phyloP scores from a whole-genome alignment of 345 rosid genomes.

The Rhodamnia argentea region DNA sequence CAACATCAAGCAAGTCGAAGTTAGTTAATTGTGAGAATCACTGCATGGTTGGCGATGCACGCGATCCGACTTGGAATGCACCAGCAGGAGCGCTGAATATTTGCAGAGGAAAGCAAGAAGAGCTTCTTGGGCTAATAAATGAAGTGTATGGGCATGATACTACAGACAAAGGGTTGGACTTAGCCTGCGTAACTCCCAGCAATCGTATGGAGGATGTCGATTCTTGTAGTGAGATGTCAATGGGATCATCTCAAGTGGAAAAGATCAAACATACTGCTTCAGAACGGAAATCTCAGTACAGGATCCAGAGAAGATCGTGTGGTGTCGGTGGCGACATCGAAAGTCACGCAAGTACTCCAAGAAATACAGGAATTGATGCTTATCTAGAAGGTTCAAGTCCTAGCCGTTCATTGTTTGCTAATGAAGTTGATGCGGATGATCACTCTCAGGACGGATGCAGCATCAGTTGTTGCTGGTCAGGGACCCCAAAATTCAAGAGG shows the following conservation, averaged over 20 bases:
- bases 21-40: constrained; percentile 14
- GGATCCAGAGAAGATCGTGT: constrained; percentile 14
- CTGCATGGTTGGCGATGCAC: constrained; percentile 2
- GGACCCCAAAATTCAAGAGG: constrained; percentile 62
- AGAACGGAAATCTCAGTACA: constrained; percentile 12
- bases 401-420: constrained; percentile 25
- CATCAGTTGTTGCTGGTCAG: constrained; percentile 76
- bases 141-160: constrained; percentile 17
- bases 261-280: constrained; percentile 8
- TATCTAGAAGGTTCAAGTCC: constrained; percentile 23
- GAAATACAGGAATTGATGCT: constrained; percentile 34
- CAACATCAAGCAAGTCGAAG: constrained; percentile 10
- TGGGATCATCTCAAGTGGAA: constrained; percentile 22
- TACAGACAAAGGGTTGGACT: constrained; percentile 21
- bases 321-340: constrained; percentile 41
- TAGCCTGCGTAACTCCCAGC: constrained; percentile 15
- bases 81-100: background rate
- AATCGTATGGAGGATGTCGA: constrained; percentile 36
- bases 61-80: background rate
- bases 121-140: constrained; percentile 1
- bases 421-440: constrained; percentile 38
- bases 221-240: constrained; percentile 26
- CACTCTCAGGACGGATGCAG: constrained; percentile 49
- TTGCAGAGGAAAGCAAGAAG: constrained; percentile 9
- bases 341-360: constrained; percentile 45